phyloP scores from a whole-genome alignment of 2,329 filamentous ascomycete species.

The Byssoonygena ceratinophila region DNA sequence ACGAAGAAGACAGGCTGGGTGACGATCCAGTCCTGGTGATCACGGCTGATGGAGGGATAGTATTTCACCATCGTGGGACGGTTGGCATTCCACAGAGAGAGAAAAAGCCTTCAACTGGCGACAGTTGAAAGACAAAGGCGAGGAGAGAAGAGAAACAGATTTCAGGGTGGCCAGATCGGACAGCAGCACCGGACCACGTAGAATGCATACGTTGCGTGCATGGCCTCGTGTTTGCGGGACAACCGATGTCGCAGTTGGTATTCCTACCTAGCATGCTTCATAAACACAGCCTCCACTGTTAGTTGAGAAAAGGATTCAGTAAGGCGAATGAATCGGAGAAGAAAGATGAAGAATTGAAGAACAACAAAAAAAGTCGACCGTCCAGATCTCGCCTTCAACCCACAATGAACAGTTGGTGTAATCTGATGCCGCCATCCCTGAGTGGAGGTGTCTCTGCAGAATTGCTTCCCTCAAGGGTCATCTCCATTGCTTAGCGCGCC shows the following conservation, averaged over 20 bases:
- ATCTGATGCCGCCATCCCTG: constrained; percentile 46
- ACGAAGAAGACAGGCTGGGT: constrained; percentile 65
- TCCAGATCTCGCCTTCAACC: constrained; percentile 29
- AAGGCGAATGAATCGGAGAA: too few species aligned
- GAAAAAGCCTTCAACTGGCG: not conserved
- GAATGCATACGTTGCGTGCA: too few species aligned
- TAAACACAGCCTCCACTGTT: too few species aligned
- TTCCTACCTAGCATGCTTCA: too few species aligned
- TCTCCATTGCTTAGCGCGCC: constrained; percentile 44
- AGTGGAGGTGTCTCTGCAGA: constrained; percentile 47
- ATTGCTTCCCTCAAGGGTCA: constrained; percentile 49
- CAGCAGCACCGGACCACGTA: too few species aligned
- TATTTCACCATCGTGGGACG: constrained; percentile 50
- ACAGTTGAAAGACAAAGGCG: not conserved
- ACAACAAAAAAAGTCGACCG: constrained; percentile 29
- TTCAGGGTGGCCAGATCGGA: too few species aligned
- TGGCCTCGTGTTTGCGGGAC: too few species aligned
- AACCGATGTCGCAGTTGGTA: too few species aligned
- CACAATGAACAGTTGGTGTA: constrained; percentile 37
- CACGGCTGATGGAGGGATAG: constrained; percentile 44
- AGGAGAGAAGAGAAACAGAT: not conserved
- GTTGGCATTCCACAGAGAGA: too few species aligned
- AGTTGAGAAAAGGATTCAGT: too few species aligned
- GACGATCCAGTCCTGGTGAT: constrained; percentile 54
- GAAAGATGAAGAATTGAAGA: constrained; percentile 1